Percentiles rank a stretch among this genome's conserved stretches.
Evolutionary conservation across 371 early-diverging fungal genomes (phyloP).

Genomic region (Haplosporangium sp.): DNA sequence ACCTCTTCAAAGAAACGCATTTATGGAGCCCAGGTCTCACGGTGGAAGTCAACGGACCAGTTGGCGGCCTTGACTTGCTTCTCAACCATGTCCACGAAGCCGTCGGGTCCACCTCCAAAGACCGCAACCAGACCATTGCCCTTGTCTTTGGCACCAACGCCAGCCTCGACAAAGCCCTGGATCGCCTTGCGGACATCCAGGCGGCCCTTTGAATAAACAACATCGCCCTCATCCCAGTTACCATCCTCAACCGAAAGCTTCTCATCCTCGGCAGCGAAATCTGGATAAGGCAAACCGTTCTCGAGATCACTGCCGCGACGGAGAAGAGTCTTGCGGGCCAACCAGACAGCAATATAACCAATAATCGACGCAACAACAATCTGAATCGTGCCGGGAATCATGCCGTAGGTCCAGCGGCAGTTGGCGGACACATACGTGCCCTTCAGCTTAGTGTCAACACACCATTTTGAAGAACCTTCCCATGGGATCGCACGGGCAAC

Average conservation of each 20-base stretch:
- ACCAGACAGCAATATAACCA: constrained; percentile 38
- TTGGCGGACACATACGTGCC: constrained; percentile 22
- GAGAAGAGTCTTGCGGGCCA: constrained; percentile 25
- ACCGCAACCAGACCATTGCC: constrained; percentile 18
- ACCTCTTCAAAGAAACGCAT: neutral
- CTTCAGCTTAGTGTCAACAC: constrained; percentile 22
- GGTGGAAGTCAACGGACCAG: constrained; percentile 50
- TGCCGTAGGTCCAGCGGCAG: constrained; percentile 46
- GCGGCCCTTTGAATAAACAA: constrained; percentile 35
- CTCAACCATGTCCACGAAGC: constrained; percentile 44
- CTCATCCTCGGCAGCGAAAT: constrained; percentile 35
- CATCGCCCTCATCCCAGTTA: constrained; percentile 54
- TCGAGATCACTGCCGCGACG: constrained; percentile 41
- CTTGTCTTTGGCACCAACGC: constrained; percentile 18
- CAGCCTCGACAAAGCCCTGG: constrained; percentile 30
- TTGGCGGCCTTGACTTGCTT: constrained; percentile 31
- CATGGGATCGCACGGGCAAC: constrained; percentile 37
- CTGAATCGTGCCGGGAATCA: constrained; percentile 43
- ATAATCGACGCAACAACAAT: constrained; percentile 30
- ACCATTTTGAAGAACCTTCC: constrained; percentile 45
- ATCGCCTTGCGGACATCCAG: constrained; percentile 39
- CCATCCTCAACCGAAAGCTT: constrained; percentile 37
- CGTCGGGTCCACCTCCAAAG: constrained; percentile 52
- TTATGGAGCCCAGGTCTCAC: constrained; percentile 54
- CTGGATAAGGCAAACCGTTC: constrained; percentile 33